Conservation (phyloP, 768 basidiomycete species). For the Chiua virens region DNA sequence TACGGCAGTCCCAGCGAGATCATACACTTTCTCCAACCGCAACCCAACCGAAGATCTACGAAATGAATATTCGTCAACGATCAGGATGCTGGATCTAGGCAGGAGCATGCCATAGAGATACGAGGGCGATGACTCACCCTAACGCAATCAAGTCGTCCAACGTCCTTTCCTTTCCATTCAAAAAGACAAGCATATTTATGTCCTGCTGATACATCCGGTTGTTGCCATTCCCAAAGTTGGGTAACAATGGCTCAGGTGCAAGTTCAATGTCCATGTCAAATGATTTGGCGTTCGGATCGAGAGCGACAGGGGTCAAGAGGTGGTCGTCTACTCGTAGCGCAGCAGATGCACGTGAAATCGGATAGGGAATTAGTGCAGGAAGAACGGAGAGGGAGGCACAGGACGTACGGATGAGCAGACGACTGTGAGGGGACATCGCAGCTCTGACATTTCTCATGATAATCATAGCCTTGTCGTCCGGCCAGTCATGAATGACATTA, state of each 20-base stretch:
- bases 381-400: conserved; percentile 9
- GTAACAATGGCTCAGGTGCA: conserved; percentile 30
- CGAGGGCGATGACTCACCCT: too few relatives aligned
- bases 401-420: conserved; percentile 30
- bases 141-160: conserved; percentile 16
- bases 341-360: background rate
- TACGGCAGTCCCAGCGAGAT: too few relatives aligned
- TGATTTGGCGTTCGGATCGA: too few relatives aligned
- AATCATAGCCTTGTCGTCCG: conserved; percentile 18
- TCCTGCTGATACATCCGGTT: conserved; percentile 32
- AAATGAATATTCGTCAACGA: background rate
- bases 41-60: too few relatives aligned
- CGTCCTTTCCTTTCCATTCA: conserved; percentile 35
- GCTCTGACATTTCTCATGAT: conserved; percentile 27
- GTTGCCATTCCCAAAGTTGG: conserved; percentile 35
- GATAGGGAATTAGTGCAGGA: conserved; percentile 8
- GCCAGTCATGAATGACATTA: conserved; percentile 31
- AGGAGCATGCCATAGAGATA: too few relatives aligned
- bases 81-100: too few relatives aligned
- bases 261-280: conserved; percentile 4
- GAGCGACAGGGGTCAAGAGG: too few relatives aligned
- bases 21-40: too few relatives aligned
- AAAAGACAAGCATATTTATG: conserved; percentile 29
- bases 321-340: too few relatives aligned
- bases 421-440: conserved; percentile 23